Evolutionary conservation across 495 filamentous ascomycete species (phyloP), one percentile per base, ranked within the genome.

Genomic region (Podospora conica): DNA sequence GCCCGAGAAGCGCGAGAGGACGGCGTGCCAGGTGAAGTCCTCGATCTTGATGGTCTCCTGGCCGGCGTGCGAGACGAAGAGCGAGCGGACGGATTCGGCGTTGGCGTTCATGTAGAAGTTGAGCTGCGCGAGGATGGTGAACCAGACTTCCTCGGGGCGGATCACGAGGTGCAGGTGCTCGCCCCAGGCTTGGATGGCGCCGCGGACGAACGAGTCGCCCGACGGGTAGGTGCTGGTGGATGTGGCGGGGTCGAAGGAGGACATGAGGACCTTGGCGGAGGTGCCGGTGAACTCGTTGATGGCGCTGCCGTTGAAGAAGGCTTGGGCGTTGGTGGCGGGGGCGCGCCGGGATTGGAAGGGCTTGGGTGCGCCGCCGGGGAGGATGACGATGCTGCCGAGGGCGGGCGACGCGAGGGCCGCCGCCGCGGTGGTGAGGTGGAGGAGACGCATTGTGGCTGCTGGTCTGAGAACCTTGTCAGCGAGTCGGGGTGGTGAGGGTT

Each of bases 121-220:
- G 22, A 88, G 68, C 67, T 87, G 84, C 5, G 75, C 72, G 1
- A 87, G 72, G 66, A 87, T 84, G 27, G 80, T 73, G 55, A 86
- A 78, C 85, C 86, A 88, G 53, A 88, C 76, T 67, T 87, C 84
- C 9, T 88, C 84, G 0, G 85, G 85, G 9, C 85, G 78, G 64
- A 88, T 67, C 5, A 72, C 71, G 11, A 87, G 78, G 58, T 84
- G 77, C 55, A 81, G 78, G 64, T 88, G 82, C 53, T 79, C 60
- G 65, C 69, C 80, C 71, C 82, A 88, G 20, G 86, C 85, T 21
- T 78, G 65, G 53, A 83, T 75, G 28, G 75, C 75, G 27, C 75
- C 77, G 29, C 76, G 68, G 12, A 87, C 77, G 66, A 88, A 86
- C 31, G 81, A 79, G 63, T 87, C 73, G 57, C 63, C 58, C 3